Conservation (phyloP, 2,329 filamentous ascomycete species). For the Chaetomium strumarium region DNA sequence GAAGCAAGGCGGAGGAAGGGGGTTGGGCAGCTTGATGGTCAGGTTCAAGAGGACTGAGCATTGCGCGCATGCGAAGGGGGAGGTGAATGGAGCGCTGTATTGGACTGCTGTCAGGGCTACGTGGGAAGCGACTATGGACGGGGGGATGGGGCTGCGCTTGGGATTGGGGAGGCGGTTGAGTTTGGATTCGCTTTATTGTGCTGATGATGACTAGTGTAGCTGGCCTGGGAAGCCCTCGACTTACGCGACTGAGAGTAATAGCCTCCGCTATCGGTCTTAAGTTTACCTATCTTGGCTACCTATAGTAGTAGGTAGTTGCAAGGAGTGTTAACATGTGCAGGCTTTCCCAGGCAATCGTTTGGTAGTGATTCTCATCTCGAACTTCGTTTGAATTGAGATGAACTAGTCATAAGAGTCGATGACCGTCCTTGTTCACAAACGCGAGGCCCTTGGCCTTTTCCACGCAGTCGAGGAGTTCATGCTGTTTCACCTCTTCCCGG, state of each 20-base stretch:
- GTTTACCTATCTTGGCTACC: too few species aligned
- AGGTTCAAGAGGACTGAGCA: slow-evolving; percentile 22
- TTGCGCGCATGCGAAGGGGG: slow-evolving; percentile 21
- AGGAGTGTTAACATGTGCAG: too few species aligned
- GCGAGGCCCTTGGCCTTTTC: slow-evolving; percentile 1
- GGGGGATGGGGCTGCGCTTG: slow-evolving; percentile 10
- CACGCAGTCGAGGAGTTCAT: slow-evolving; percentile 2
- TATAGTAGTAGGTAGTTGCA: too few species aligned
- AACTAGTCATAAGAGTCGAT: not conserved
- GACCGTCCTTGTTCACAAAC: not conserved
- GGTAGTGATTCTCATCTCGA: too few species aligned
- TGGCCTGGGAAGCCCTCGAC: not conserved
- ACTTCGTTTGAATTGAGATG: too few species aligned
- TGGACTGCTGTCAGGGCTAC: slow-evolving; percentile 22
- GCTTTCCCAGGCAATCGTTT: too few species aligned
- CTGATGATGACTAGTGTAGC: not conserved
- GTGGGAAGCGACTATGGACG: slow-evolving; percentile 22
- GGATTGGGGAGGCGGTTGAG: slow-evolving; percentile 11
- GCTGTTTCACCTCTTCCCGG: not conserved
- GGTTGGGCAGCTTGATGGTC: slow-evolving; percentile 21
- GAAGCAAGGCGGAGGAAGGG: not conserved
- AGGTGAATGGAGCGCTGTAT: slow-evolving; percentile 22
- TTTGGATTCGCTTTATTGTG: slow-evolving; percentile 12
- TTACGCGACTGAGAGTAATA: not conserved
- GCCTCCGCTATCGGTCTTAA: too few species aligned